These are phyloP conservation scores for Leccinum subgranulosum DNA, from an alignment of 768 basidiomycete genomes.

Conservation along the genomic window DNA sequence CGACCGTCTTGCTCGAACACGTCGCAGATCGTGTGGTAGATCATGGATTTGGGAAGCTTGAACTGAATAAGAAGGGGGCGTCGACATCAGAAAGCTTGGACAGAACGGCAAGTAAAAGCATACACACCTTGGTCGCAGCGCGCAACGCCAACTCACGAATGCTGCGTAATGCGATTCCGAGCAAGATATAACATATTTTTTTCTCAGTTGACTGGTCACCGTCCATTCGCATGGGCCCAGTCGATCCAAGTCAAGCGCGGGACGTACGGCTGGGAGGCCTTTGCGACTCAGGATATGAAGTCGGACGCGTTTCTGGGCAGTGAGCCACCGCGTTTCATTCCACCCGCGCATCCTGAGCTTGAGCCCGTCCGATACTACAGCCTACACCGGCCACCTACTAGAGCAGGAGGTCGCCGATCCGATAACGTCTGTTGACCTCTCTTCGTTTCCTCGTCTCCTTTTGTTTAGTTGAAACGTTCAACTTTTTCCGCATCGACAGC, in stretches of 20 bases:
- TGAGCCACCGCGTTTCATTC: neutral
- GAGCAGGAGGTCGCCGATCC: conserved; percentile 8
- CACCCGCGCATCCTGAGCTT: neutral
- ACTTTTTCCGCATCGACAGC: conserved; percentile 3
- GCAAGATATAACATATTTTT: conserved; percentile 16
- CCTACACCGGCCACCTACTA: conserved; percentile 38
- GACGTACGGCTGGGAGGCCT: conserved; percentile 44
- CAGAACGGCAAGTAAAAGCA: neutral
- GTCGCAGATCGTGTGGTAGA: neutral
- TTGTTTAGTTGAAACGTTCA: neutral
- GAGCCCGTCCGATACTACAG: conserved; percentile 21
- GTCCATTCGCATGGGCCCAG: conserved; percentile 20
- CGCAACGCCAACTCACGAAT: conserved; percentile 24
- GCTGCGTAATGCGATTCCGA: conserved; percentile 14
- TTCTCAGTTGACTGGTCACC: neutral
- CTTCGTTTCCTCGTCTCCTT: too few species aligned
- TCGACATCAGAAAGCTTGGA: neutral
- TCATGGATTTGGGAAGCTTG: neutral
- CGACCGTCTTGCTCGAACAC: neutral
- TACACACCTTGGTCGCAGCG: neutral
- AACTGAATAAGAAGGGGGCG: neutral
- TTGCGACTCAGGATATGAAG: conserved; percentile 31
- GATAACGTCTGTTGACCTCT: neutral
- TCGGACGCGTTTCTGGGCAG: conserved; percentile 32
- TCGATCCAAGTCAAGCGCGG: conserved; percentile 34